Conservation (phyloP, 1,139 yeast species). For the Blastobotrys arbuscula region DNA sequence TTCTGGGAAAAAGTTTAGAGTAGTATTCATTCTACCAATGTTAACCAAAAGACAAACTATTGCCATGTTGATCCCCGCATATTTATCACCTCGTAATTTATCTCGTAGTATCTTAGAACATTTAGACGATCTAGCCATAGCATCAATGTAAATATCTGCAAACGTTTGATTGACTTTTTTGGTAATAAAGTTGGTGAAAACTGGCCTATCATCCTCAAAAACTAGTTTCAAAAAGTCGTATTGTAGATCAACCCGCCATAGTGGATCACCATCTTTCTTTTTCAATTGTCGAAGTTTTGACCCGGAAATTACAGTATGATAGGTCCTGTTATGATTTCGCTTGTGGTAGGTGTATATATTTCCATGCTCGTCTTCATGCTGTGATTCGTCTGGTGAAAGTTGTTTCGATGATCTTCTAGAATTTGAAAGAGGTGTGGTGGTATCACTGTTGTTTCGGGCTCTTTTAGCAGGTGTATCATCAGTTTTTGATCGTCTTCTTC, state of each 20-base stretch:
- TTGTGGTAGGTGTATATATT: slow-evolving; percentile 1
- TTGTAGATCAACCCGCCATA: slow-evolving; percentile 85
- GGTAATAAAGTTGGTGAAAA: slow-evolving; percentile 59
- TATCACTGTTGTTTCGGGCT: not conserved
- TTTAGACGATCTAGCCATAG: slow-evolving; percentile 77
- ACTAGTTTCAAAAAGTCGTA: slow-evolving; percentile 66
- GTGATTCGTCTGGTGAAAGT: not conserved
- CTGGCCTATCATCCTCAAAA: slow-evolving; percentile 56
- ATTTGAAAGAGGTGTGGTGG: not conserved
- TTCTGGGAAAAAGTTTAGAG: slow-evolving; percentile 92
- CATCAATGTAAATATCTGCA: slow-evolving; percentile 77
- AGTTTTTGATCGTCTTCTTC: not conserved
- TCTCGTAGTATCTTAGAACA: slow-evolving; percentile 81
- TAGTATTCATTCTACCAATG: slow-evolving; percentile 91
- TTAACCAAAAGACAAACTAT: slow-evolving; percentile 84
- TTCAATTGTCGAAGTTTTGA: slow-evolving; percentile 64
- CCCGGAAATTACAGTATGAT: slow-evolving; percentile 30
- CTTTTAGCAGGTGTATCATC: not conserved
- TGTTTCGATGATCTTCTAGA: not conserved
- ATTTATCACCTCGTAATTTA: slow-evolving; percentile 59
- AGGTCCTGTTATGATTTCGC: slow-evolving; percentile 21
- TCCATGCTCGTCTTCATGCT: not conserved
- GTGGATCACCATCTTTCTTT: slow-evolving; percentile 87
- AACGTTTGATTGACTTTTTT: slow-evolving; percentile 46
- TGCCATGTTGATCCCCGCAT: slow-evolving; percentile 64